These are phyloP conservation scores for Gastrolobium bilobum DNA, from an alignment of 306 rosid species.

Conservation along the genomic window DNA sequence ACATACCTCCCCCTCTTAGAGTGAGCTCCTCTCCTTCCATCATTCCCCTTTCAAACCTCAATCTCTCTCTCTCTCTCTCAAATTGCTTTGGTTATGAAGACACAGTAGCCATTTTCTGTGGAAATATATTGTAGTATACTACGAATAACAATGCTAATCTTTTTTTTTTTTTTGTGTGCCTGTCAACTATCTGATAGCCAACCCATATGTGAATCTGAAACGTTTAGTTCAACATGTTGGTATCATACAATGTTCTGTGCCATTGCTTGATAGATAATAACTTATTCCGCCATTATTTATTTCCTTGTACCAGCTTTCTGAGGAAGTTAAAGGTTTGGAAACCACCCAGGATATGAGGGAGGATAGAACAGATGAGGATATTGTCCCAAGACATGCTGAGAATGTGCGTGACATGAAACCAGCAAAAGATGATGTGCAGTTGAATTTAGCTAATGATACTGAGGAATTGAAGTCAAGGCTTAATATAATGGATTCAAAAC, in stretches of 20 bases:
- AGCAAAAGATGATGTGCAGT: slow-evolving; percentile 51
- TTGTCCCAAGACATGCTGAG: slow-evolving; percentile 50
- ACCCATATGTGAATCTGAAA: slow-evolving; percentile 2
- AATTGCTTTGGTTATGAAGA: slow-evolving; percentile 21
- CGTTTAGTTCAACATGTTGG: background rate
- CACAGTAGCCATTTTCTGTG: background rate
- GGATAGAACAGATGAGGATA: slow-evolving; percentile 48
- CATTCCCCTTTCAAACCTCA: background rate
- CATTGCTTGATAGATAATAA: slow-evolving; percentile 35
- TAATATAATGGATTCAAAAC: slow-evolving; percentile 64
- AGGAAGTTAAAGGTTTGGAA: slow-evolving; percentile 64
- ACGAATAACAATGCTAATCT: slow-evolving; percentile 14
- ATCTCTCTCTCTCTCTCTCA: slow-evolving; percentile 12
- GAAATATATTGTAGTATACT: slow-evolving; percentile 2
- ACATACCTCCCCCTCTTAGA: slow-evolving; percentile 67
- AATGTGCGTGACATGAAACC: slow-evolving; percentile 51
- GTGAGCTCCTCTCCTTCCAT: slow-evolving; percentile 55
- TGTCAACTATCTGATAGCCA: slow-evolving; percentile 25
- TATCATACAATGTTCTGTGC: slow-evolving; percentile 37
- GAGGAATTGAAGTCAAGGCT: slow-evolving; percentile 75
- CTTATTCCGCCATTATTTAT: slow-evolving; percentile 12
- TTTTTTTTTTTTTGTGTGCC: background rate
- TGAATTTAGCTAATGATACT: slow-evolving; percentile 57
- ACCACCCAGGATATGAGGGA: slow-evolving; percentile 55
- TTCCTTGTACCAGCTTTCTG: slow-evolving; percentile 56